Evolutionary conservation across 306 rosid genomes (phyloP), one percentile per base, ranked within the genome.

Genomic region (Lathyrus oleraceus): DNA sequence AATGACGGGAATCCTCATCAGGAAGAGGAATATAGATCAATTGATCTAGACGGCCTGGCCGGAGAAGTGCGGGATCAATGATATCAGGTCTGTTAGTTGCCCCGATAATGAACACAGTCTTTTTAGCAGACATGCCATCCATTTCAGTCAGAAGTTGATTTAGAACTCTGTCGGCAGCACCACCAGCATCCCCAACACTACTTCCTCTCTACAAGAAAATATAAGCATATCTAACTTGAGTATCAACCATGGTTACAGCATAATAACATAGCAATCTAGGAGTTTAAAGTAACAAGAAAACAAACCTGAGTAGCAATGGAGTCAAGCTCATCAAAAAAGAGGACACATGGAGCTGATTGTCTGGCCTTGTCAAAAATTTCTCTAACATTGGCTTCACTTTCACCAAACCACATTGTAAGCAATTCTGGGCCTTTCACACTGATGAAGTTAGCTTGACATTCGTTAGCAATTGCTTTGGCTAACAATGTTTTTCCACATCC

Each of bases 371-470:
- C 84, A 73, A 85, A 84, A 57, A 81, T 79, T 69, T 85, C 88
- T 52, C 84, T 77, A 69, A 85, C 88, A 79, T 85, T 81, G 71
- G 88, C 88, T 73, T 85, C 88, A 81, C 88, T 85, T 79, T 85
- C 88, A 65, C 86, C 88, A 79, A 85, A 81, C 86, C 88, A 85
- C 88, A 85, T 81, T 17, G 86, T 85, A 27, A 85, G 88, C 21
- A 85, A 69, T 73, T 84, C 86, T 3, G 85, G 88, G 6, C 88
- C 88, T 47, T 84, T 84, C 59, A 84, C 62, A 65, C 88, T 85
- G 62, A 85, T 85, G 72, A 85, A 85, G 74, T 85, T 85, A 8
- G 89, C 89, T 70, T 85, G 83, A 43, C 86, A 82, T 82, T 85
- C 84, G 66, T 82, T 82, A 17, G 89, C 86, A 49, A 85, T 85